phyloP scores from a whole-genome alignment of 164 flowering plant species.

The Berberis thunbergii region DNA sequence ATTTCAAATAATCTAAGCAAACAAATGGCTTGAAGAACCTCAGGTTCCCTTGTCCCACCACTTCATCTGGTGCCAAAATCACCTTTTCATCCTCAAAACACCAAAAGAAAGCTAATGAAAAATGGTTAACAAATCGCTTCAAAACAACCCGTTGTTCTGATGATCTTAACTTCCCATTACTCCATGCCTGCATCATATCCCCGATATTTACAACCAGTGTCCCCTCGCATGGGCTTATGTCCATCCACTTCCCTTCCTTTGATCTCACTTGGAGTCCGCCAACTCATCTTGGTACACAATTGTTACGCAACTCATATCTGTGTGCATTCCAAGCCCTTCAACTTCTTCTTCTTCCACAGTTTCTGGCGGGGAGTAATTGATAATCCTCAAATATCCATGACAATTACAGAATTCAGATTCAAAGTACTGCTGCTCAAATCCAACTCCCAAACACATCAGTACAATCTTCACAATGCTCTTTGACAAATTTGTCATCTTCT shows the following conservation, averaged over 20 bases:
- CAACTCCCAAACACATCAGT: slow-evolving; percentile 50
- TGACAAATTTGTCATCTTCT: slow-evolving; percentile 53
- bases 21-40: slow-evolving; percentile 58
- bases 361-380: slow-evolving; percentile 57
- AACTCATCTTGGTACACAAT: slow-evolving; percentile 66
- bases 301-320: slow-evolving; percentile 91
- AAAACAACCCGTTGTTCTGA: slow-evolving; percentile 77
- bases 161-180: slow-evolving; percentile 70
- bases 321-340: slow-evolving; percentile 92
- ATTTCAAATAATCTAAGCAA: slow-evolving; percentile 59
- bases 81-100: slow-evolving; percentile 85
- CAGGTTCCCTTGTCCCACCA: slow-evolving; percentile 48
- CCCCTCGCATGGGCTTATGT: slow-evolving; percentile 55
- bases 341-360: slow-evolving; percentile 24
- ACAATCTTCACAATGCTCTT: slow-evolving; percentile 35
- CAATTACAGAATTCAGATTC: slow-evolving; percentile 52
- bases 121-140: slow-evolving; percentile 28
- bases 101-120: slow-evolving; percentile 86
- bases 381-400: slow-evolving; percentile 73
- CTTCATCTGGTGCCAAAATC: slow-evolving; percentile 59
- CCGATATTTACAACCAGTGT: slow-evolving; percentile 78
- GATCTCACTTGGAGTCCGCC: slow-evolving; percentile 90
- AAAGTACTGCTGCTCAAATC: slow-evolving; percentile 22
- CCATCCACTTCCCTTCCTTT: slow-evolving; percentile 67
- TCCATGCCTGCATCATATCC: slow-evolving; percentile 90